Conservation (phyloP, 1,284 basidiomycete genomes). For the Neonothopanus nambi region DNA sequence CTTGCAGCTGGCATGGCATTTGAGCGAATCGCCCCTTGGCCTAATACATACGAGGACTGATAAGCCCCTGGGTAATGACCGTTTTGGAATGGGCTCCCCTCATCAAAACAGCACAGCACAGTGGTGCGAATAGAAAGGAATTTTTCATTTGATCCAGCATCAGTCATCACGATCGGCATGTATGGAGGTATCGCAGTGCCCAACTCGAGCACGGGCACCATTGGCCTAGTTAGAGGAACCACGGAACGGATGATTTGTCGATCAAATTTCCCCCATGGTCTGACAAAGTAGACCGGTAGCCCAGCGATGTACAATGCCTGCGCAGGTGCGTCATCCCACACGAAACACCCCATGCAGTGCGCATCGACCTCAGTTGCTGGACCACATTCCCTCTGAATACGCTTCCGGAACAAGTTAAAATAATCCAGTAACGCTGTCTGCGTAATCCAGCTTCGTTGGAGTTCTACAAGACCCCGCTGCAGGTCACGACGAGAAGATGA, state of each 20-base stretch:
- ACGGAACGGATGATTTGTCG: background rate
- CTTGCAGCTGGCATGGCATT: background rate
- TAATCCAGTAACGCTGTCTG: background rate
- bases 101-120: background rate
- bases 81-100: conserved; percentile 3
- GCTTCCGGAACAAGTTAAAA: background rate
- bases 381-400: background rate
- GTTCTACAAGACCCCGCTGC: background rate
- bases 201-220: background rate
- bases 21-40: background rate
- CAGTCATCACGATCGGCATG: background rate
- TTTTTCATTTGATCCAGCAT: conserved; percentile 8
- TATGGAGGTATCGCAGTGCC: background rate
- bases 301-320: background rate
- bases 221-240: background rate
- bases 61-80: conserved; percentile 2
- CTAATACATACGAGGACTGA: too few relatives aligned
- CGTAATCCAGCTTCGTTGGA: background rate
- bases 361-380: conserved; percentile 6
- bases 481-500: background rate
- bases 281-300: background rate
- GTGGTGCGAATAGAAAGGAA: conserved; percentile 1
- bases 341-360: too few relatives aligned
- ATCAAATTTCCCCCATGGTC: conserved; percentile 3
- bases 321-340: too few relatives aligned